phyloP scores from a whole-genome alignment of 2,329 filamentous ascomycete genomes.

The Ilyonectria robusta region DNA sequence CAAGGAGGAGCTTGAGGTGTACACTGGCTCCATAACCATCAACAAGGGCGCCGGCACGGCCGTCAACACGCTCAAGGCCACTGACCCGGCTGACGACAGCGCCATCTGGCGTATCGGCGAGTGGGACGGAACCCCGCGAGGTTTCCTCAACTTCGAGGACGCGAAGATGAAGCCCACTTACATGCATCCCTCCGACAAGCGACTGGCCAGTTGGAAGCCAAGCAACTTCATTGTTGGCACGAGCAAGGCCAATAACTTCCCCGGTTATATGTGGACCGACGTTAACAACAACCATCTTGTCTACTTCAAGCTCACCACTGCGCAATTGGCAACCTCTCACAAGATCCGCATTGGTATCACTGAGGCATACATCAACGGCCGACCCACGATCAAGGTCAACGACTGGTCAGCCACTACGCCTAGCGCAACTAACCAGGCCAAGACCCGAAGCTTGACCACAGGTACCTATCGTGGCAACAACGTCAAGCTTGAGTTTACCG shows the following conservation, averaged over 20 bases:
- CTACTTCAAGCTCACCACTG: constrained; percentile 54
- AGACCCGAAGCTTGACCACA: constrained; percentile 51
- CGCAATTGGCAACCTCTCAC: constrained; percentile 47
- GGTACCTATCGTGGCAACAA: constrained; percentile 53
- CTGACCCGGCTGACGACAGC: constrained; percentile 50
- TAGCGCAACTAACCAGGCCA: constrained; percentile 47
- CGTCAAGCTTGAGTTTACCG: constrained; percentile 46
- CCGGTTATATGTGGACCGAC: constrained; percentile 59
- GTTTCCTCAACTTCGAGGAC: constrained; percentile 54
- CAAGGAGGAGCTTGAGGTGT: constrained; percentile 53
- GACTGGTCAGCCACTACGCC: constrained; percentile 47
- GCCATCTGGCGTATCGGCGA: constrained; percentile 55
- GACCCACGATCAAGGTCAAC: constrained; percentile 51
- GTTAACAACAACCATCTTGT: constrained; percentile 58
- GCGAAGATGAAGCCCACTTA: constrained; percentile 58
- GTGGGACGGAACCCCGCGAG: constrained; percentile 54
- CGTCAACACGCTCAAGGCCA: constrained; percentile 48
- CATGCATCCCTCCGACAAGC: constrained; percentile 56
- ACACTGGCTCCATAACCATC: constrained; percentile 45
- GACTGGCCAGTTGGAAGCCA: constrained; percentile 49
- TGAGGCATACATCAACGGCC: constrained; percentile 50
- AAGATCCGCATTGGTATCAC: constrained; percentile 51
- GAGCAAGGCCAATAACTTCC: constrained; percentile 52
- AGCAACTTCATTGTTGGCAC: constrained; percentile 55
- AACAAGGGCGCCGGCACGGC: constrained; percentile 48